Evolutionary conservation across 768 basidiomycete genomes (phyloP).

Genomic region (Tricholoma bakamatsutake): DNA sequence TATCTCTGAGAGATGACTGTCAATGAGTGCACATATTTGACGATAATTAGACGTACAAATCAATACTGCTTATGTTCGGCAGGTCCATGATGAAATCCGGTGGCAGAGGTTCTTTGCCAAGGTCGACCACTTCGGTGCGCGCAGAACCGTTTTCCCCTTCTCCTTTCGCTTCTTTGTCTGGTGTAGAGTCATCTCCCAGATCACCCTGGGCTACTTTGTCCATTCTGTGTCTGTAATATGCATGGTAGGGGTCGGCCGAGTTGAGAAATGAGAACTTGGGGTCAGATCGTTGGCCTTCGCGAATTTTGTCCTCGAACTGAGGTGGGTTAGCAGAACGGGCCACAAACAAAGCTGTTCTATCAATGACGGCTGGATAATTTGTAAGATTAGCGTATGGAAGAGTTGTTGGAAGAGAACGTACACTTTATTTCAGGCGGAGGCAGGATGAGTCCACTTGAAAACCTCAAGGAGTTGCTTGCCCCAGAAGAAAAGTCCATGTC

Average conservation of each 20-base stretch:
- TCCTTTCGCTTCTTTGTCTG: conserved; percentile 40
- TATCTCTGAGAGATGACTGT: conserved; percentile 55
- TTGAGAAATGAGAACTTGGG: conserved; percentile 99
- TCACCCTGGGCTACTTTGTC: conserved; percentile 78
- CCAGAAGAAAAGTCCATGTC: conserved; percentile 32
- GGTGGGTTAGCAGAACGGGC: conserved; percentile 91
- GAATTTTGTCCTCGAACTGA: conserved; percentile 94
- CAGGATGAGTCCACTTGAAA: conserved; percentile 83
- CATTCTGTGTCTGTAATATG: conserved; percentile 92
- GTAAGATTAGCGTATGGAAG: conserved; percentile 5
- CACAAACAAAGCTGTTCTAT: conserved; percentile 88
- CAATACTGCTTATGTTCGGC: conserved; percentile 82
- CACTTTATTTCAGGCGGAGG: conserved; percentile 96
- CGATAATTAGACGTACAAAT: conserved; percentile 61
- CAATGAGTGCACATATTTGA: conserved; percentile 1
- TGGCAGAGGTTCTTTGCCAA: conserved; percentile 71
- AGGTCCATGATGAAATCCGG: conserved; percentile 82
- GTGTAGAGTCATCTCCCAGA: conserved; percentile 50
- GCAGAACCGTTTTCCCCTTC: conserved; percentile 26
- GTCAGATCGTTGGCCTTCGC: conserved; percentile 93
- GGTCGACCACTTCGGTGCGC: conserved; percentile 46
- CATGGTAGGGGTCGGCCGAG: conserved; percentile 95
- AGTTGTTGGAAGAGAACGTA: conserved; percentile 38
- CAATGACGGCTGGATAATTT: conserved; percentile 72
- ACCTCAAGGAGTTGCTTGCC: conserved; percentile 36